Conservation (phyloP, 177 flowering plant genomes). For the Vitis hybrid region DNA sequence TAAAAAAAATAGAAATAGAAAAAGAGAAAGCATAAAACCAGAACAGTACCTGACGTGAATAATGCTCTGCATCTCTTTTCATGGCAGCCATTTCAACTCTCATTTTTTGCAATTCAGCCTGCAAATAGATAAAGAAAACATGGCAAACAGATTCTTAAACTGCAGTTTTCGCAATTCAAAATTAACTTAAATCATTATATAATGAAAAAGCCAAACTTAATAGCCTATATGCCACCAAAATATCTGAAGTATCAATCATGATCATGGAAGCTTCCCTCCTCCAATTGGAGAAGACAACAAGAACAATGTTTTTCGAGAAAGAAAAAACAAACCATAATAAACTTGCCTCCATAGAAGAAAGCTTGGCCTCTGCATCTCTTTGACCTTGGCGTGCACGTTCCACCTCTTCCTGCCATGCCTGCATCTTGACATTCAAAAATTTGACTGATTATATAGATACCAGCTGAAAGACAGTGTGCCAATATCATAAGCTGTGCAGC, state of each 20-base stretch:
- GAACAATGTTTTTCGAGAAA: not conserved
- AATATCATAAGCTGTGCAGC: no score
- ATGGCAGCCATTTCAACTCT: slow-evolving; percentile 99
- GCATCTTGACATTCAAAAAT: slow-evolving; percentile 47
- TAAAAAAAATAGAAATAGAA: not conserved
- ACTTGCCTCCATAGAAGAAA: slow-evolving; percentile 81
- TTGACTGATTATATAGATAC: not conserved
- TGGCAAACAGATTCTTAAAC: not conserved
- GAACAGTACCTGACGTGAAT: slow-evolving; percentile 82
- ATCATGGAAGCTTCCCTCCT: no score
- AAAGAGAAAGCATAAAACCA: not conserved
- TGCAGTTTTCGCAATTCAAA: no score
- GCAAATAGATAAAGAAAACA: slow-evolving; percentile 18
- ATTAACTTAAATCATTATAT: no score
- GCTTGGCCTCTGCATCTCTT: slow-evolving; percentile 92
- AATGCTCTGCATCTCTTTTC: slow-evolving; percentile 99
- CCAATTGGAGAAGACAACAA: not conserved
- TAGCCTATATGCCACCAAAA: no score
- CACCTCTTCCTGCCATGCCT: slow-evolving; percentile 99
- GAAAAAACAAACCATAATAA: not conserved
- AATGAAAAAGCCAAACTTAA: no score
- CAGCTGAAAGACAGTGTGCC: no score
- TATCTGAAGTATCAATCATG: no score
- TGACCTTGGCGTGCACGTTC: slow-evolving; percentile 96
- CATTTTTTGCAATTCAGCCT: slow-evolving; percentile 96